phyloP scores from a whole-genome alignment of 257 asterid genomes.

The Solanum ossicruentum region DNA sequence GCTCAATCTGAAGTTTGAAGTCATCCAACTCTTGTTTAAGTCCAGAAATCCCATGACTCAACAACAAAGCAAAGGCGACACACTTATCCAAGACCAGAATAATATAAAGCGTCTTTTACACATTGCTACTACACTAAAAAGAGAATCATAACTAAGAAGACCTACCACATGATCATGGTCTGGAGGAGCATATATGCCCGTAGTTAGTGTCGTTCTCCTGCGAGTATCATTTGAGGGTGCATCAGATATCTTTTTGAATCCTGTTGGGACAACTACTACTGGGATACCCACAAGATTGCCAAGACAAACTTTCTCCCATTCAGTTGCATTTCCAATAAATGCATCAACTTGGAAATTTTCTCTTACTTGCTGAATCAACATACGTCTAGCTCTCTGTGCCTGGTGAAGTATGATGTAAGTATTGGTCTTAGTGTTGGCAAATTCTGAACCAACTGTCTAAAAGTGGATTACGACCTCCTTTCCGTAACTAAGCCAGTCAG shows the following conservation, averaged over 20 bases:
- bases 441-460: background rate
- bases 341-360: slow-evolving; percentile 67
- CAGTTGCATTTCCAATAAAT: slow-evolving; percentile 36
- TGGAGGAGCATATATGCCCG: slow-evolving; percentile 82
- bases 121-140: background rate
- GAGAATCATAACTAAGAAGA: background rate
- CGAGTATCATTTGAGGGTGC: slow-evolving; percentile 43
- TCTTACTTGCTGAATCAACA: slow-evolving; percentile 56
- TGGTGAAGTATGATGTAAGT: background rate
- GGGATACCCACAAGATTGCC: slow-evolving; percentile 93
- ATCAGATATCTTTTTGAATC: slow-evolving; percentile 49
- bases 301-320: slow-evolving; percentile 77
- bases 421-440: background rate
- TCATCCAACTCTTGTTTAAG: background rate
- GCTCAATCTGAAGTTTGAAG: background rate
- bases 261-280: slow-evolving; percentile 67
- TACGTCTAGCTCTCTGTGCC: slow-evolving; percentile 92
- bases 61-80: background rate
- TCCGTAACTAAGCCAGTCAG: background rate
- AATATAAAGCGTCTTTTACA: background rate
- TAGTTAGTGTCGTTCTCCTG: slow-evolving; percentile 56
- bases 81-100: background rate
- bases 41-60: background rate
- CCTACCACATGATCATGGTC: slow-evolving; percentile 82
- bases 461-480: background rate